Conservation (phyloP, 2,329 filamentous ascomycete genomes). For the Decorospora gaudefroyi region DNA sequence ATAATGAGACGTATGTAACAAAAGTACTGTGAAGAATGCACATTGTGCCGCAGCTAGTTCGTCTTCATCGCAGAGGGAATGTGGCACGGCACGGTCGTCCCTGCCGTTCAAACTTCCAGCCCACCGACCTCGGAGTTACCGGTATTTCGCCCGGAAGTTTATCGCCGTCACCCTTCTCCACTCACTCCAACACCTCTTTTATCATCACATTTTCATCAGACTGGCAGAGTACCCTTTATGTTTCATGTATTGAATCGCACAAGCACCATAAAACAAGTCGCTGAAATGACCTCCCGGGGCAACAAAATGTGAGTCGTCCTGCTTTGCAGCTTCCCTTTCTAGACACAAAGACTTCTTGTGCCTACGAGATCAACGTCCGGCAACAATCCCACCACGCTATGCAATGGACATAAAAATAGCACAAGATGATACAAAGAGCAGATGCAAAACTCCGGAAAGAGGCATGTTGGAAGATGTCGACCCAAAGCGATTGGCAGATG, state of each 20-base stretch:
- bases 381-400: background rate
- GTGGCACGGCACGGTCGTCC: no score
- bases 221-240: background rate
- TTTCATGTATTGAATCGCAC: background rate
- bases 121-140: no score
- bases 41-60: no score
- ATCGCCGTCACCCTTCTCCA: no score
- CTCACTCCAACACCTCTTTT: no score
- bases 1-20: no score
- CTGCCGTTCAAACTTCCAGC: no score
- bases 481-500: background rate
- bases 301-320: conserved; percentile 4
- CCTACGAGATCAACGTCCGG: conserved; percentile 2
- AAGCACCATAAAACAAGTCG: background rate
- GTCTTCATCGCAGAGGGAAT: no score
- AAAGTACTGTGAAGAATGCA: no score
- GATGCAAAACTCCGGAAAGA: conserved; percentile 4
- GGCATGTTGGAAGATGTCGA: background rate
- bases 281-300: background rate
- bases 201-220: no score
- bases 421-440: conserved; percentile 4
- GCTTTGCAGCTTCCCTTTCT: conserved; percentile 15
- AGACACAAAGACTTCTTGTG: conserved; percentile 8
- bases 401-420: conserved; percentile 3
- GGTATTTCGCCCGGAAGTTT: no score